A percentile compares a stretch with the other conserved stretches of the same genome.
Evolutionary conservation across 164 flowering plant genomes (phyloP).

Genomic region (Macadamia integrifolia): DNA sequence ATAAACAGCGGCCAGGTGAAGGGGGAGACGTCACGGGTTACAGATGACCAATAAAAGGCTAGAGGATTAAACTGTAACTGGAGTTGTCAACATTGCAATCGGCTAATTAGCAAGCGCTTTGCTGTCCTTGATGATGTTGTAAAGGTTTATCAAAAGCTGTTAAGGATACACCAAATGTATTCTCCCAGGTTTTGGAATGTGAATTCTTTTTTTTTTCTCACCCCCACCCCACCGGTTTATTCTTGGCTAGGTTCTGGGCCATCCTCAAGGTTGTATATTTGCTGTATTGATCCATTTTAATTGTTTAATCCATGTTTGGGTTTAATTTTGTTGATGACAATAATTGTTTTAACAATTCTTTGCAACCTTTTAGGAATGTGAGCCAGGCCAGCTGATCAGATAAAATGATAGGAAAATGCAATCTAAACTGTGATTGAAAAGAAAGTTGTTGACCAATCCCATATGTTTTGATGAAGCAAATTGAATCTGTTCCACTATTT

Average conservation of each 20-base stretch:
- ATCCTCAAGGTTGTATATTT: constrained; percentile 29
- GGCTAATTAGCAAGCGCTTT: constrained; percentile 5
- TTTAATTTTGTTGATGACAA: constrained; percentile 2
- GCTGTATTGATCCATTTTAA: constrained; percentile 21
- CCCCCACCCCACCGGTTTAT: constrained; percentile 12
- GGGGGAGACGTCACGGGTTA: constrained; percentile 19
- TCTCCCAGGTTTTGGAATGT: background rate
- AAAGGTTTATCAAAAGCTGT: constrained; percentile 17
- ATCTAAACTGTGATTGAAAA: too few species aligned
- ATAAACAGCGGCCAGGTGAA: constrained; percentile 21
- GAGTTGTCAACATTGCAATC: constrained; percentile 1
- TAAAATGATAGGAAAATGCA: too few species aligned
- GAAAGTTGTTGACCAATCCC: too few species aligned
- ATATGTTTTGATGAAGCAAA: too few species aligned
- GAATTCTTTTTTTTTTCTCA: constrained; percentile 11
- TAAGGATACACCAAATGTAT: constrained; percentile 12
- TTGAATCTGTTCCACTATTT: too few species aligned
- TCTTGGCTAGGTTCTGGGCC: constrained; percentile 24
- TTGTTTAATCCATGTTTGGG: constrained; percentile 19
- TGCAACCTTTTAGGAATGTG: too few species aligned
- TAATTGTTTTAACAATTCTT: too few species aligned
- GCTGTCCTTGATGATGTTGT: background rate
- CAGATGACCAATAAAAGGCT: constrained; percentile 18
- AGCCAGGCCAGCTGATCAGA: too few species aligned
- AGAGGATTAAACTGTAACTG: constrained; percentile 4